A percentile compares a stretch with the other conserved stretches of the same genome.
phyloP scores from a whole-genome alignment of 768 basidiomycete genomes.

The Plicaturopsis crispa region DNA sequence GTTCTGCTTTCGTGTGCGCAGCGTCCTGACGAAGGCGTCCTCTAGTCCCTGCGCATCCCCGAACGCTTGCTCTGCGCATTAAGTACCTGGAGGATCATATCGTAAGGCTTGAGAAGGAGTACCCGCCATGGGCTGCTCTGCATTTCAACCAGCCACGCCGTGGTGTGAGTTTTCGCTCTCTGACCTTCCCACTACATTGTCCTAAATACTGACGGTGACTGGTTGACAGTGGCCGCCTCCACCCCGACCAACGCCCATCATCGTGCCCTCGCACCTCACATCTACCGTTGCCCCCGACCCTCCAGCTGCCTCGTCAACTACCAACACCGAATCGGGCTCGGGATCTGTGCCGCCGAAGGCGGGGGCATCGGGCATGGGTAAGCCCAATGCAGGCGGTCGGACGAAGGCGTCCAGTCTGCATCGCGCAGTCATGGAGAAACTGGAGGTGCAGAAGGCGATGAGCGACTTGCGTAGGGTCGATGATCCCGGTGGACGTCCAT shows the following conservation, averaged over 20 bases:
- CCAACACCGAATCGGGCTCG: constrained; percentile 2
- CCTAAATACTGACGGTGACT: background rate
- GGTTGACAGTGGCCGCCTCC: constrained; percentile 72
- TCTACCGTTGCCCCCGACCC: constrained; percentile 11
- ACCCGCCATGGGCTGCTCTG: constrained; percentile 83
- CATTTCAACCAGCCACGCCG: constrained; percentile 83
- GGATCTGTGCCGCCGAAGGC: constrained; percentile 10
- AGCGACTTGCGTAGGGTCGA: no score
- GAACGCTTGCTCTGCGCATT: constrained; percentile 54
- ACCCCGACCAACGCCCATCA: constrained; percentile 68
- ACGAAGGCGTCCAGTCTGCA: constrained; percentile 59
- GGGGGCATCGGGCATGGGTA: constrained; percentile 5
- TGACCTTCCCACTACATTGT: constrained; percentile 1
- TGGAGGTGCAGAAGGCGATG: constrained; percentile 71
- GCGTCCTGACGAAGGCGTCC: background rate
- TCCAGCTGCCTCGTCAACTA: constrained; percentile 3
- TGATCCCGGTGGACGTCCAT: no score
- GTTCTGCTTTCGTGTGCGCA: background rate
- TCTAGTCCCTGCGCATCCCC: constrained; percentile 66
- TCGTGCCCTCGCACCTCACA: constrained; percentile 63
- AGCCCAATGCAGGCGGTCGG: constrained; percentile 17
- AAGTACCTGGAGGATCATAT: constrained; percentile 74
- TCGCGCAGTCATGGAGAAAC: constrained; percentile 63
- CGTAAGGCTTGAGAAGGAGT: constrained; percentile 69
- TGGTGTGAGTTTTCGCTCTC: constrained; percentile 44